Evolutionary conservation across 1,284 basidiomycete species (phyloP).

Genomic region (Apiotrichum laibachii): DNA sequence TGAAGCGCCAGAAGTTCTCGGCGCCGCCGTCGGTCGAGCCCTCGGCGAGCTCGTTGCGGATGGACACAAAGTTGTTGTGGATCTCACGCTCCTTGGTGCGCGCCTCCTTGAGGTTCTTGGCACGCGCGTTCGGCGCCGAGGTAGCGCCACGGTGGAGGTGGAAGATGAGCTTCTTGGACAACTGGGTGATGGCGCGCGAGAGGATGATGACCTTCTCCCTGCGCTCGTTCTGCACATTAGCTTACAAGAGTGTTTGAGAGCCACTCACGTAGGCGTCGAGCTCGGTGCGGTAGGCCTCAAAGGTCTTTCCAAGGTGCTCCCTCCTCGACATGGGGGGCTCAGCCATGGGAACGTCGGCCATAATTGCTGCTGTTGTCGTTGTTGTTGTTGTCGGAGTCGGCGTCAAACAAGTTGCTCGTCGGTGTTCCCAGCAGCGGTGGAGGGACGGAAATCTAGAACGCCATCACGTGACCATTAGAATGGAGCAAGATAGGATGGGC

Average conservation of each 20-base stretch:
- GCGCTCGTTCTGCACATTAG: conserved; percentile 42
- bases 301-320: conserved; percentile 41
- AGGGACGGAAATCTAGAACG: too few relatives aligned
- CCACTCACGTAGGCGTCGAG: conserved; percentile 47
- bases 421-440: background rate
- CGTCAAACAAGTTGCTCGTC: background rate
- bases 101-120: conserved; percentile 55
- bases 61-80: conserved; percentile 61
- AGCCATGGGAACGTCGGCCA: conserved; percentile 28
- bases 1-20: conserved; percentile 70
- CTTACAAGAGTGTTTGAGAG: too few relatives aligned
- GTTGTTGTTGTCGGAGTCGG: background rate
- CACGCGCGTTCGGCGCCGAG: conserved; percentile 37
- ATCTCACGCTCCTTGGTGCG: conserved; percentile 70
- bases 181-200: conserved; percentile 76
- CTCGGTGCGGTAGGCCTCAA: conserved; percentile 43
- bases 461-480: too few relatives aligned
- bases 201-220: conserved; percentile 51
- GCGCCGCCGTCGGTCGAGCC: conserved; percentile 51
- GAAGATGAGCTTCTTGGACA: conserved; percentile 95
- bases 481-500: too few relatives aligned
- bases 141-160: conserved; percentile 73
- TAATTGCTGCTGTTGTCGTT: conserved; percentile 3
- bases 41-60: conserved; percentile 62
- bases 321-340: conserved; percentile 24